These are phyloP conservation scores for Plasmopara viticola DNA, from an alignment of 352 stramenopile genomes.

Conservation along the genomic window DNA sequence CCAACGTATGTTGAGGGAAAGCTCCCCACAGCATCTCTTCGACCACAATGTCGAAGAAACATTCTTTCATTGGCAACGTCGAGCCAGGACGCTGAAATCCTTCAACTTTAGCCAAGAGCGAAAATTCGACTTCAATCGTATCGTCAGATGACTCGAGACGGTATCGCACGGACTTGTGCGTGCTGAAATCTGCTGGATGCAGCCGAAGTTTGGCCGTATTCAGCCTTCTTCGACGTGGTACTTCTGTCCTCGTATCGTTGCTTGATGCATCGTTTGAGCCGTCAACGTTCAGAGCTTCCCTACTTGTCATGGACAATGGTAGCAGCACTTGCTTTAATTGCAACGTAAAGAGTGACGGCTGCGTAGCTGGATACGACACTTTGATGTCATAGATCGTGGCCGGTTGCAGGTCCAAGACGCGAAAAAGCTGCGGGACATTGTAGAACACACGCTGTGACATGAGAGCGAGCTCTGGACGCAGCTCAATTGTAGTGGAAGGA, in stretches of 20 bases:
- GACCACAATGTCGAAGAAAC: slow-evolving; percentile 69
- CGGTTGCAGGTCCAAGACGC: slow-evolving; percentile 38
- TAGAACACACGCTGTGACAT: slow-evolving; percentile 35
- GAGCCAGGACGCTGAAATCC: slow-evolving; percentile 41
- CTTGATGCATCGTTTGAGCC: too few species aligned
- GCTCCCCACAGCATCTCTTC: slow-evolving; percentile 55
- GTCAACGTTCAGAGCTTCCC: too few species aligned
- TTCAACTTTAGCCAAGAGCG: slow-evolving; percentile 41
- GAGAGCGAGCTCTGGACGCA: slow-evolving; percentile 42
- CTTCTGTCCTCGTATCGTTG: too few species aligned
- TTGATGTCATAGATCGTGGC: slow-evolving; percentile 65
- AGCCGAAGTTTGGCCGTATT: slow-evolving; percentile 71
- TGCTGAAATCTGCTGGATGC: slow-evolving; percentile 31
- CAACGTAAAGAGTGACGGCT: slow-evolving; percentile 49
- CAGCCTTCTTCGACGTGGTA: slow-evolving; percentile 31
- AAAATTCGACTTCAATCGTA: slow-evolving; percentile 35
- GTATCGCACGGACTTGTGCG: slow-evolving; percentile 20
- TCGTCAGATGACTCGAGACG: slow-evolving; percentile 19
- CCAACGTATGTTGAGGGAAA: slow-evolving; percentile 46
- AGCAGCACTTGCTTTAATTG: slow-evolving; percentile 38
- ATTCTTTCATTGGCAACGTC: slow-evolving; percentile 26
- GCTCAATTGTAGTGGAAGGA: slow-evolving; percentile 8
- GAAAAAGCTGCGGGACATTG: slow-evolving; percentile 43
- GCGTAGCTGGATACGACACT: slow-evolving; percentile 60
- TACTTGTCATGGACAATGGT: slow-evolving; percentile 13